phyloP scores from a whole-genome alignment of 177 flowering plant genomes.

The Vitis hybrid region DNA sequence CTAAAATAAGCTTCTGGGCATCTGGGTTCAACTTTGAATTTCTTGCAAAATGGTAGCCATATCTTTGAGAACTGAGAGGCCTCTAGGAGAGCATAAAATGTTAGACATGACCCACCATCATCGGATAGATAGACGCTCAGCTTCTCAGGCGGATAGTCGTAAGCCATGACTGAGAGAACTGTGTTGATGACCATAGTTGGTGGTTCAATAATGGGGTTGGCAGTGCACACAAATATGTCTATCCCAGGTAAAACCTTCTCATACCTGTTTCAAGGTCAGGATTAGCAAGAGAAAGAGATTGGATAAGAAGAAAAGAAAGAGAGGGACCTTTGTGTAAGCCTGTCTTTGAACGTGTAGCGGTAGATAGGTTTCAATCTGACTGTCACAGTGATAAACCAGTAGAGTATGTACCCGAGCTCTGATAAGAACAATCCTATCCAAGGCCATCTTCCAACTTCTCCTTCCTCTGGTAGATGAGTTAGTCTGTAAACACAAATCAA shows the following conservation, averaged over 20 bases:
- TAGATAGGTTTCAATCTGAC: conserved; percentile 25
- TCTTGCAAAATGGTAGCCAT: conserved; percentile 16
- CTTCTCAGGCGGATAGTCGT: conserved; percentile 36
- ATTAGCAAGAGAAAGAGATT: too few species aligned
- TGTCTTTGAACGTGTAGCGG: conserved; percentile 33
- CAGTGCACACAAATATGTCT: conserved; percentile 41
- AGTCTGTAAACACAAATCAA: conserved; percentile 25
- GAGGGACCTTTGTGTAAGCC: conserved; percentile 12
- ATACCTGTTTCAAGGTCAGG: conserved; percentile 8
- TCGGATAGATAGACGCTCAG: conserved; percentile 41
- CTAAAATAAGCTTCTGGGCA: conserved; percentile 33
- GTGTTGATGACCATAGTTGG: conserved; percentile 33
- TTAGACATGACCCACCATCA: conserved; percentile 40
- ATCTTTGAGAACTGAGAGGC: conserved; percentile 26
- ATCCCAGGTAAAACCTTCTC: conserved; percentile 26
- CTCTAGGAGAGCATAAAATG: conserved; percentile 40
- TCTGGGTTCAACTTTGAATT: conserved; percentile 29
- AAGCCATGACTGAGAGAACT: conserved; percentile 39
- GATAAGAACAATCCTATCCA: conserved; percentile 16
- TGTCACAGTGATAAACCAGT: conserved; percentile 31
- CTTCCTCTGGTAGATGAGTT: conserved; percentile 16
- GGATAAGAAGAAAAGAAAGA: too few species aligned
- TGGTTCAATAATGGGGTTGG: conserved; percentile 41
- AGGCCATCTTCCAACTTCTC: conserved; percentile 17
- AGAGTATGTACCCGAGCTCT: conserved; percentile 34